Base-by-base conservation (phyloP, 2,329 filamentous ascomycete genomes). In the Metarhizium sp. region DNA sequence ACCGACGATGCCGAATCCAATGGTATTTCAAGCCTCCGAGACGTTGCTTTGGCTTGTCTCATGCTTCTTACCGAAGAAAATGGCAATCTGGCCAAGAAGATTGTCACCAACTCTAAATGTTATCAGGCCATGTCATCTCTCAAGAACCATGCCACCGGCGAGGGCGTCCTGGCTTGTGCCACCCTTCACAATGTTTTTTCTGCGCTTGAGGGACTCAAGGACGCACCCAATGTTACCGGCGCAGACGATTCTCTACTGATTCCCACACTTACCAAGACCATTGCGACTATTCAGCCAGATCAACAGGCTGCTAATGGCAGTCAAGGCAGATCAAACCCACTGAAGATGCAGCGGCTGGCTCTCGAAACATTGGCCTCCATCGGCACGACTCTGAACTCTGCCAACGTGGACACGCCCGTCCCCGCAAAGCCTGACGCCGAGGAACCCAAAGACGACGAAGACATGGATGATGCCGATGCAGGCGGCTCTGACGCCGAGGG, bases 311-410 rank as follows among this genome's bases (percentile, higher is more conserved):
- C 61, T 25, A 59, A 74, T 40, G 72, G 68, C 36, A 58, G 67
- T 20, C 67, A 66, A 55, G 68, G 67, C 55, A 74, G 70, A 63
- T 70, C 71, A 8, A 72, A 69, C 58, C 69, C 74, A 1, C 59
- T 69, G 7, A 78, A 81, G 59, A 73, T 77, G 43, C 67, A 79
- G 52, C 74, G 79, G 62, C 67, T 83, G 16, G 81, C 81, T 3
- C 69, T 87, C 0, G 82, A 87, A 66, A 79, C 84, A 16, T 71
- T 86, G 0, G 84, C 82, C 4, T 82, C 82, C 6, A 86, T 87
- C 50, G 82, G 82, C 46, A 85, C 82, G 2, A 75, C 73, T 49
- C 70, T 86, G 13, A 78, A 80, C 61, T 72, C 76, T 38, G 52
- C 49, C 30, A 75, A 77, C 6, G 64, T 80, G 46, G 75, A 76